Evolutionary conservation across 768 basidiomycete species (phyloP).

Genomic region (Pulveroboletus sp.): DNA sequence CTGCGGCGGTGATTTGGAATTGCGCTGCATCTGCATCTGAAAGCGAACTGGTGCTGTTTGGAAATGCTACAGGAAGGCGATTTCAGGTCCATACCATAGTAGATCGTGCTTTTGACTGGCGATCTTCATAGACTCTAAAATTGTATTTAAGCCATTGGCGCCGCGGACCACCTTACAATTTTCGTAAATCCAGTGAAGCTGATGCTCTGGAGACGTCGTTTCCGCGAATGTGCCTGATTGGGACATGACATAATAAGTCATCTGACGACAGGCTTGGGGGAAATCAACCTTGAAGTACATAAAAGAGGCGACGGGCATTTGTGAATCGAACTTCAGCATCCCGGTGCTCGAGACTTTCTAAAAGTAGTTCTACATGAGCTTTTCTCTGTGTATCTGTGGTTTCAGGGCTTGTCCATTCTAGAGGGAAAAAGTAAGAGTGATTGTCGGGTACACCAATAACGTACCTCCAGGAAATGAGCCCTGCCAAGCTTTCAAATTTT

Average conservation of each 20-base stretch:
- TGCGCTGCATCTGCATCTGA: constrained; percentile 71
- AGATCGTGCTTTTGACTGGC: constrained; percentile 84
- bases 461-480: constrained; percentile 75
- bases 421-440: background rate
- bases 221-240: constrained; percentile 81
- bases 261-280: background rate
- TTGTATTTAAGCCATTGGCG: constrained; percentile 76
- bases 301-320: constrained; percentile 82
- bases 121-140: constrained; percentile 86
- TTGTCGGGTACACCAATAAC: constrained; percentile 18
- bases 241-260: constrained; percentile 5
- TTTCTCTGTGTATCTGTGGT: constrained; percentile 56
- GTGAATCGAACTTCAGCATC: constrained; percentile 81
- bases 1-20: constrained; percentile 62
- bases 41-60: constrained; percentile 49
- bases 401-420: constrained; percentile 73
- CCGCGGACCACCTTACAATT: constrained; percentile 83
- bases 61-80: background rate
- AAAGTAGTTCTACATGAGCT: constrained; percentile 70
- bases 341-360: constrained; percentile 85
- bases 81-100: constrained; percentile 49
- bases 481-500: constrained; percentile 85
- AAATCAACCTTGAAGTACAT: constrained; percentile 80
- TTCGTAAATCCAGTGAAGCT: constrained; percentile 93
- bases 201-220: constrained; percentile 87